Conservation (phyloP, 345 rosid species). For the Tarenaya hassleriana region DNA sequence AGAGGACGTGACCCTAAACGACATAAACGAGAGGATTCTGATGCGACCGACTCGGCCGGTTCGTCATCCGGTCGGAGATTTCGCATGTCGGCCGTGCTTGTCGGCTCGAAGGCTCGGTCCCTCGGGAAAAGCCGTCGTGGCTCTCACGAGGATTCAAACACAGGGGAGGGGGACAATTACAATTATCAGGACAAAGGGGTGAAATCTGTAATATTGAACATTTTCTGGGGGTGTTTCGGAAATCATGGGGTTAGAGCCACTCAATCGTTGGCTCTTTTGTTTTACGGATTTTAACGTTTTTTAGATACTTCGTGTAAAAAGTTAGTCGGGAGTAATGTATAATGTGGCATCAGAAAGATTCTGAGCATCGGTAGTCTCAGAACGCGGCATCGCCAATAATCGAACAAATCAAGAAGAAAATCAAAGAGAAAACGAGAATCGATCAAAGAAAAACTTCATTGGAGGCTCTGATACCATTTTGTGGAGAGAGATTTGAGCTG, state of each 20-base stretch:
- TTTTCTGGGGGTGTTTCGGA: conserved; percentile 14
- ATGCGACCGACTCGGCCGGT: conserved; percentile 86
- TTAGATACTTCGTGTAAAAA: too few relatives aligned
- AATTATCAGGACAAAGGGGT: conserved; percentile 90
- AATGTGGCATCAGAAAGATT: too few relatives aligned
- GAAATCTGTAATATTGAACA: conserved; percentile 19
- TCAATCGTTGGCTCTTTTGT: conserved; percentile 19
- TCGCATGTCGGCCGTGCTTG: conserved; percentile 68
- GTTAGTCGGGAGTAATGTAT: too few relatives aligned
- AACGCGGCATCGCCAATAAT: too few relatives aligned
- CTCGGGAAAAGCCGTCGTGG: conserved; percentile 91
- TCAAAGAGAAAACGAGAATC: too few relatives aligned
- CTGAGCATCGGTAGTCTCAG: too few relatives aligned
- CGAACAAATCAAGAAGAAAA: too few relatives aligned
- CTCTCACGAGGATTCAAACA: conserved; percentile 86
- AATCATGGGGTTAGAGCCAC: conserved; percentile 19
- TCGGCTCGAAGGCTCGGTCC: conserved; percentile 66
- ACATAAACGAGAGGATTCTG: conserved; percentile 70
- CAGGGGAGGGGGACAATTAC: conserved; percentile 95
- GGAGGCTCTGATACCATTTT: too few relatives aligned
- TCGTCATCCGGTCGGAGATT: conserved; percentile 91
- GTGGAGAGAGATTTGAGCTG: too few relatives aligned
- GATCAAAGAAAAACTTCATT: too few relatives aligned
- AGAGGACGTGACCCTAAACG: conserved; percentile 72
- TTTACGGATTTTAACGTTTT: background rate